Conservation (phyloP, 106 monocot genomes). For the Apostasia shenzhenica region DNA sequence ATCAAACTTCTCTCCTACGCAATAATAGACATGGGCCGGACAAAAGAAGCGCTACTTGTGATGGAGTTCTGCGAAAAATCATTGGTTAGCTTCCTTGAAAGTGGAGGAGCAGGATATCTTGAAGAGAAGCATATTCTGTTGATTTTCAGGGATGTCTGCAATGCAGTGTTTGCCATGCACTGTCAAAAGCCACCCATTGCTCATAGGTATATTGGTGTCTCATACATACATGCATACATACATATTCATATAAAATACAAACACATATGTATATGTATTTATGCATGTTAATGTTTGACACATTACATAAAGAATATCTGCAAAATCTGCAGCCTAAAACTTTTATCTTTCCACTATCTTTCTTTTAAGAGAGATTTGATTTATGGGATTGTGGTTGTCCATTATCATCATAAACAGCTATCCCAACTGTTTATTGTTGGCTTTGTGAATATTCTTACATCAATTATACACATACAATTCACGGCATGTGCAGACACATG, state of each 20-base stretch:
- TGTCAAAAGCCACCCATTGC: conserved; percentile 48
- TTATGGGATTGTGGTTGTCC: too few species aligned
- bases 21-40: conserved; percentile 42
- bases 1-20: conserved; percentile 27
- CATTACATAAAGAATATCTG: neutral
- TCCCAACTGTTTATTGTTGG: too few species aligned
- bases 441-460: too few species aligned
- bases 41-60: conserved; percentile 36
- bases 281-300: neutral
- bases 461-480: too few species aligned
- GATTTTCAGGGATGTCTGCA: conserved; percentile 52
- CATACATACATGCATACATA: neutral
- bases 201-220: conserved; percentile 28
- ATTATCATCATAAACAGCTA: too few species aligned
- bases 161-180: conserved; percentile 52
- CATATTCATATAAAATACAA: neutral
- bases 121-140: conserved; percentile 47
- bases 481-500: too few species aligned
- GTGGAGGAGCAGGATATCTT: conserved; percentile 34
- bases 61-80: conserved; percentile 60
- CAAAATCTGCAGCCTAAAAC: neutral
- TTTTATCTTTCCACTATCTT: too few species aligned
- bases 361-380: too few species aligned
- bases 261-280: neutral
- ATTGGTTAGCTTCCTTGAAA: conserved; percentile 41